Evolutionary conservation across 2,329 filamentous ascomycete genomes (phyloP).

Genomic region (Alternaria conjuncta): DNA sequence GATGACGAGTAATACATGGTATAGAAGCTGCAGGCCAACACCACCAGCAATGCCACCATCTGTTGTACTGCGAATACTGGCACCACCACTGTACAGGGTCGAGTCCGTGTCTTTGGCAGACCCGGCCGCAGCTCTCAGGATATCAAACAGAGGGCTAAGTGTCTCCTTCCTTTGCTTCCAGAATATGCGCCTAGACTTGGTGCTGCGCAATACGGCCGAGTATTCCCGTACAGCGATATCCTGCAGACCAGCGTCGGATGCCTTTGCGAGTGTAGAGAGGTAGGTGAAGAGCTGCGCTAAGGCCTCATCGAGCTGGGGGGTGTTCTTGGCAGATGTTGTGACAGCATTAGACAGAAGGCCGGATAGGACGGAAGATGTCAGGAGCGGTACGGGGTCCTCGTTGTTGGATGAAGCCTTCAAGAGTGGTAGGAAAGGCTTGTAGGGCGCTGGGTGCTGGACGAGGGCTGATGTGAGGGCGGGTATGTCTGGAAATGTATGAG

Average conservation of each 20-base stretch:
- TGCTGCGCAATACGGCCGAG: constrained; percentile 80
- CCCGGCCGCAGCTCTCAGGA: constrained; percentile 76
- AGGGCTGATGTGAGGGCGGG: constrained; percentile 79
- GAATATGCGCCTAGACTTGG: constrained; percentile 78
- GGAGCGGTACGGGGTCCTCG: constrained; percentile 85
- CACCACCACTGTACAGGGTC: constrained; percentile 58
- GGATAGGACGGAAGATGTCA: constrained; percentile 86
- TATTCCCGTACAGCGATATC: constrained; percentile 95
- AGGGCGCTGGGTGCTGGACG: constrained; percentile 71
- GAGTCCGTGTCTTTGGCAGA: constrained; percentile 73
- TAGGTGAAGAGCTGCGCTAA: constrained; percentile 86
- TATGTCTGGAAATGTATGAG: constrained; percentile 64
- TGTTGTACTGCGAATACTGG: constrained; percentile 68
- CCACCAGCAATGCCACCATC: constrained; percentile 71
- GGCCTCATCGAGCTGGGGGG: constrained; percentile 71
- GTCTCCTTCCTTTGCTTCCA: constrained; percentile 92
- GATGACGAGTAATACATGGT: constrained; percentile 89
- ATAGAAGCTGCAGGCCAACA: constrained; percentile 89
- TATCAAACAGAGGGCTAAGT: constrained; percentile 78
- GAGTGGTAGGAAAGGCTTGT: constrained; percentile 82
- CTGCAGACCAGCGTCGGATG: constrained; percentile 85
- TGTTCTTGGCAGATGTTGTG: constrained; percentile 64
- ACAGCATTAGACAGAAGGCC: constrained; percentile 74
- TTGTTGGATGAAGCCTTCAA: constrained; percentile 83
- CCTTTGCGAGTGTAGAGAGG: constrained; percentile 81